Conservation (phyloP, 345 rosid genomes). For the Citrus mangshanensis region DNA sequence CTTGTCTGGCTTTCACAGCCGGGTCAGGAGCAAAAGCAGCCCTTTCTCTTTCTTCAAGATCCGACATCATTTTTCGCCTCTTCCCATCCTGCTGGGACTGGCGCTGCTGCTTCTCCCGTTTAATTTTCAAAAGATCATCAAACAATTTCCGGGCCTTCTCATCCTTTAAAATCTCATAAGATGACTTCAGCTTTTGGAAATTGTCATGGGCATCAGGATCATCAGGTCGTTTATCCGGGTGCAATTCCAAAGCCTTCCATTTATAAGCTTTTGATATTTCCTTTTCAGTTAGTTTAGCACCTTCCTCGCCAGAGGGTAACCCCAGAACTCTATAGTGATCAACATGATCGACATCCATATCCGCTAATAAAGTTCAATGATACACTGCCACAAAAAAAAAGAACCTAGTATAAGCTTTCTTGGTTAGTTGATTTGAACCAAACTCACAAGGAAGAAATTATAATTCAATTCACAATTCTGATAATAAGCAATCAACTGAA, state of each 20-base stretch:
- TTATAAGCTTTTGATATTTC: constrained; percentile 81
- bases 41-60: constrained; percentile 81
- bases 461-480: neutral
- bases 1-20: constrained; percentile 36
- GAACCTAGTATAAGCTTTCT: neutral
- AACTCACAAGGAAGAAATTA: neutral
- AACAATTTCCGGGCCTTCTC: constrained; percentile 79
- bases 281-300: constrained; percentile 59
- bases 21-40: constrained; percentile 61
- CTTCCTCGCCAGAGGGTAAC: constrained; percentile 83
- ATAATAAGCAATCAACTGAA: neutral
- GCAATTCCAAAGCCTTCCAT: constrained; percentile 70
- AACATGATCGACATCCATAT: constrained; percentile 44
- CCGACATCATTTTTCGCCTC: constrained; percentile 72
- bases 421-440: neutral
- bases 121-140: constrained; percentile 75
- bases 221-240: constrained; percentile 82
- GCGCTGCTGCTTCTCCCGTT: constrained; percentile 57
- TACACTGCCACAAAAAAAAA: neutral
- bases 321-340: constrained; percentile 87
- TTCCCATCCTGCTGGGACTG: constrained; percentile 58
- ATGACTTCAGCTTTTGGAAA: constrained; percentile 70
- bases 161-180: constrained; percentile 75
- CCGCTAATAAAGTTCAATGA: neutral
- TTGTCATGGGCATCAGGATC: constrained; percentile 80